Evolutionary conservation across 179 eudicot species (phyloP).

Genomic region (Dionaea muscipula): DNA sequence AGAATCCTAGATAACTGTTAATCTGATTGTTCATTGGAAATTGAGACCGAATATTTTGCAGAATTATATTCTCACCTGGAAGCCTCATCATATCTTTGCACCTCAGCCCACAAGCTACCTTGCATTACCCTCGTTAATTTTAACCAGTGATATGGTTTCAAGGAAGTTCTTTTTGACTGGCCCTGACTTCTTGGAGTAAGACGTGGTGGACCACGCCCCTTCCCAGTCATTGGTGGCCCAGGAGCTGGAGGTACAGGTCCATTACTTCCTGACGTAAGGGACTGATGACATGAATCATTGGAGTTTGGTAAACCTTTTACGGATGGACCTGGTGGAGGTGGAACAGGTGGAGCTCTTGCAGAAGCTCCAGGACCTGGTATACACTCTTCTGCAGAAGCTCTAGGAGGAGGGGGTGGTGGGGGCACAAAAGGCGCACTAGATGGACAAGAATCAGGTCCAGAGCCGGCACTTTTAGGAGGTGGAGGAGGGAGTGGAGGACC

Average conservation of each 20-base stretch:
- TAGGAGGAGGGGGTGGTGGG: conserved; percentile 43
- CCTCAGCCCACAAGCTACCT: conserved; percentile 91
- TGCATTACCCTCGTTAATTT: conserved; percentile 70
- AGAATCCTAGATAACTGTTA: conserved; percentile 1
- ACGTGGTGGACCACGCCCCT: conserved; percentile 38
- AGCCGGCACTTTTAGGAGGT: conserved; percentile 36
- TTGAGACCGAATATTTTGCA: neutral
- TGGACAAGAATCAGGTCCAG: conserved; percentile 16
- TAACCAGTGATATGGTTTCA: conserved; percentile 85
- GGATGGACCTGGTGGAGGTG: conserved; percentile 45
- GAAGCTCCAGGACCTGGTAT: conserved; percentile 20
- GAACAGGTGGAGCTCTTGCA: conserved; percentile 29
- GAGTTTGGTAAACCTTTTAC: conserved; percentile 28
- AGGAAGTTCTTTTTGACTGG: conserved; percentile 37
- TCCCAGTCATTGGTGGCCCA: conserved; percentile 38
- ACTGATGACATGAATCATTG: conserved; percentile 19
- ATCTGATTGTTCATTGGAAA: conserved; percentile 4
- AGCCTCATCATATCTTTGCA: conserved; percentile 73
- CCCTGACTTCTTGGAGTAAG: conserved; percentile 28
- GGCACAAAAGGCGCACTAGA: conserved; percentile 17
- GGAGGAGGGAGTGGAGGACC: conserved; percentile 22
- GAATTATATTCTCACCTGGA: conserved; percentile 36
- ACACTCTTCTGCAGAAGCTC: conserved; percentile 14
- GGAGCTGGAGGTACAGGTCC: conserved; percentile 58
- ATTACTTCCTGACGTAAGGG: conserved; percentile 22